Evolutionary conservation across 257 asterid genomes (phyloP), one percentile per base, ranked within the genome.

Genomic region (Solanum peruvianum): DNA sequence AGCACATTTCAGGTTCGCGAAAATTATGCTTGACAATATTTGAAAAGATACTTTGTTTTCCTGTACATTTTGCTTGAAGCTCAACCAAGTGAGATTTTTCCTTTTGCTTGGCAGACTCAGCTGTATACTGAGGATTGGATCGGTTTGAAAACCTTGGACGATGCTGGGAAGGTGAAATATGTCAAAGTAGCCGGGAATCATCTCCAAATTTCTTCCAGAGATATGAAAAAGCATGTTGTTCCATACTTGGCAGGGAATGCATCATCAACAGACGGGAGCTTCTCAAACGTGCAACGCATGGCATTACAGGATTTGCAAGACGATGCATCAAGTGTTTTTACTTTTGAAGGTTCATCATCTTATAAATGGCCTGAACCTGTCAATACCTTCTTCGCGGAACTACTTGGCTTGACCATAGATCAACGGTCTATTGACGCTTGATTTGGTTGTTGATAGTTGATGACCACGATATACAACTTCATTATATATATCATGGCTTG

Each of bases 61-160:
- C 84, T 45, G 42, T 80, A 80, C 42, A 15, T 47, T 16, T 27
- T n/a, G 23, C 37, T 15, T 47, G 6, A 80, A 80, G 11, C 4
- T 47, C 49, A 15, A 47, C 27, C 42, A 25, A 45, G 56, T 78
- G 66, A 78, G 42, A 16, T 27, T 80, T 80, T 47, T 31, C 67
- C 42, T 49, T 80, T 9, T 80, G 82, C 67, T 58, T 11, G 1
- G 78, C 91, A 91, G 93, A 91, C 91, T 35, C 62, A 58, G 85
- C 89, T 87, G 9, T 87, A 87, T 15, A 41, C 11, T 1, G 99
- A 96, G 89, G 99, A 96, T 86, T 96, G 98, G 99, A 96, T 96
- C 39, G 98, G 99, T 47, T 87, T 96, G 91, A 96, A 92, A 87
- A 86, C 92, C 8, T 87, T 96, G 85, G 98, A 94, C 49, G 92